phyloP scores from a whole-genome alignment of 2,329 filamentous ascomycete genomes.

The Arthrobotrys entomopaga region DNA sequence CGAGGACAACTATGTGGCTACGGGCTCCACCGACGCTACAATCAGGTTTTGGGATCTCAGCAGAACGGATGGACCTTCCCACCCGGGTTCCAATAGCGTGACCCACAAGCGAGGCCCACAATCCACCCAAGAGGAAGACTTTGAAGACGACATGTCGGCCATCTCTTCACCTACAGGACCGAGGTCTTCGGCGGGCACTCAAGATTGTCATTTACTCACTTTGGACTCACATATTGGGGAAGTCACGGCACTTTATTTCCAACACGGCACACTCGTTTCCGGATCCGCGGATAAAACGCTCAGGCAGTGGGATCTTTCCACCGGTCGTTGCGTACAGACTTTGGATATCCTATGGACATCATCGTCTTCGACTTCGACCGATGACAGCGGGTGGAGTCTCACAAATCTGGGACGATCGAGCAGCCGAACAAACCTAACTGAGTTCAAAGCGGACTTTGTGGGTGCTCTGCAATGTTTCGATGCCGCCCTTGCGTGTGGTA shows the following conservation, averaged over 20 bases:
- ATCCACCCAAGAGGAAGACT: conserved; percentile 64
- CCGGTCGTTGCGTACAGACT: conserved; percentile 96
- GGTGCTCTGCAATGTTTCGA: conserved; percentile 96
- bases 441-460: conserved; percentile 84
- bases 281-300: conserved; percentile 97
- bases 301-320: conserved; percentile 96
- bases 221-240: conserved; percentile 91
- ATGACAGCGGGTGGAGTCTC: conserved; percentile 71
- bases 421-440: conserved; percentile 69
- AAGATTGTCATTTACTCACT: conserved; percentile 87
- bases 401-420: conserved; percentile 65
- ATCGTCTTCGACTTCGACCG: conserved; percentile 74
- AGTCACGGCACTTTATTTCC: conserved; percentile 92
- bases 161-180: conserved; percentile 45
- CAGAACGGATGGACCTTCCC: conserved; percentile 70
- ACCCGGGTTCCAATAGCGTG: conserved; percentile 55
- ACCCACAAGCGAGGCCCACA: conserved; percentile 64
- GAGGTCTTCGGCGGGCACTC: conserved; percentile 73
- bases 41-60: conserved; percentile 95
- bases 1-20: conserved; percentile 93
- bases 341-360: conserved; percentile 98
- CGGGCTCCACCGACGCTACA: conserved; percentile 92
- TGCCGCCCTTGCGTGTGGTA: conserved; percentile 92
- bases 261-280: conserved; percentile 87
- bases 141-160: conserved; percentile 63